Percentiles rank a stretch among this genome's conserved stretches.
Evolutionary conservation across 352 stramenopile species (phyloP).

Genomic region (Halophytophthora batemanensis): DNA sequence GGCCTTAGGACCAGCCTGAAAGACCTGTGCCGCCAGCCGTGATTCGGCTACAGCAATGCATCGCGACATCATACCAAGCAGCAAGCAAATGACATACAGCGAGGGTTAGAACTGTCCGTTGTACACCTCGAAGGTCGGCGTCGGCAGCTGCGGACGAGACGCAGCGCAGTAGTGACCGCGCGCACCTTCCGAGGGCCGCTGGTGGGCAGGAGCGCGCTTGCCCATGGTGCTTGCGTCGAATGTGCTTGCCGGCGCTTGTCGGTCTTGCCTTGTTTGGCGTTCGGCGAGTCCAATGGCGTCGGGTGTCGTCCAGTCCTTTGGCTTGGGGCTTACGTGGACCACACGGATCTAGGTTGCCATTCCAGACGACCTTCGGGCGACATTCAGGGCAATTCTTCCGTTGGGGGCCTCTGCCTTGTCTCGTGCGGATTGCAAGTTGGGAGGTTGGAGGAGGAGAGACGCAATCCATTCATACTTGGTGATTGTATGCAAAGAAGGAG

Average conservation of each 20-base stretch:
- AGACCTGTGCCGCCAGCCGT: slow-evolving; percentile 53
- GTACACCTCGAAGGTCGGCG: neutral
- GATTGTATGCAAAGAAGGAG: neutral
- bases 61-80: neutral
- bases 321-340: too few relatives aligned
- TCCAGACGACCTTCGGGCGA: neutral
- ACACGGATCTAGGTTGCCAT: too few relatives aligned
- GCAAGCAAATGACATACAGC: neutral
- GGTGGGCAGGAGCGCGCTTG: slow-evolving; percentile 33
- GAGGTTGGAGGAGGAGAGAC: neutral
- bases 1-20: slow-evolving; percentile 32
- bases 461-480: neutral
- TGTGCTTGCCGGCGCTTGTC: neutral
- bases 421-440: neutral
- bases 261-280: slow-evolving; percentile 9
- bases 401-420: too few relatives aligned
- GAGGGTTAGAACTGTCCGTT: neutral
- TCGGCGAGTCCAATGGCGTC: slow-evolving; percentile 9
- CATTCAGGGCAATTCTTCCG: too few relatives aligned
- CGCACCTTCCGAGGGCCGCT: slow-evolving; percentile 23
- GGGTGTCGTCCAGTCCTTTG: neutral
- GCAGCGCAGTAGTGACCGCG: too few relatives aligned
- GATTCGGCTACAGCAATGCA: slow-evolving; percentile 35
- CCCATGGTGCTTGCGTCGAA: slow-evolving; percentile 29
- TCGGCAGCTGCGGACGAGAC: neutral